Base-by-base conservation (phyloP, 2,329 filamentous ascomycete species). In the Cercospora citrullina region DNA sequence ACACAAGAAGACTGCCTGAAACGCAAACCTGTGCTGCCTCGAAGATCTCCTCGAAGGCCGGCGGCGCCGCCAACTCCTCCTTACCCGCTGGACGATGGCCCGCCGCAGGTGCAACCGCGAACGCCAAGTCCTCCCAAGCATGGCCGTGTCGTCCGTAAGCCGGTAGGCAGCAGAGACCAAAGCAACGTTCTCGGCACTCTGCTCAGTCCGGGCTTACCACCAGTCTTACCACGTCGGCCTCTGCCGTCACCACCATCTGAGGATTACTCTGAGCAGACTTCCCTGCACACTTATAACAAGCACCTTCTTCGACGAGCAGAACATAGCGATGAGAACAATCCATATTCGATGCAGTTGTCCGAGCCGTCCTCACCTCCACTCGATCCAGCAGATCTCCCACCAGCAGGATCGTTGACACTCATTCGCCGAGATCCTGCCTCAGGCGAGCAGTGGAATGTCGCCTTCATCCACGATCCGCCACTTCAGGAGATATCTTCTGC, bases 401-500 rank as follows among this genome's bases (percentile, higher is more conserved):
- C 68, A 18, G 64, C 68, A 21, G 74, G 75, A 42, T 75, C 66
- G 21, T 75, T 85, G 36, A 84, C 82, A 1, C 76, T 86, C n/a
- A 85, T 86, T 60, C 80, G 84, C 30, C 80, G 84, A 30, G 83
- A 85, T 73, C 83, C 83, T 48, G 76, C 79, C 48, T 82, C 83
- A 45, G 79, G 80, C 21, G 80, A 80, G 28, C 84, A 86, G 72
- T 85, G 83, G 83, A 85, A 85, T 68, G 81, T 85, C 23, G 83
- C 81, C 57, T 80, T 77, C 58, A 82, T 86, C 45, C 76, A 79
- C 57, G 82, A 84, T 67, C 81, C 81, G 8, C 79, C 80, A n/a
- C 69, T 81, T 1, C 70, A 78, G 9, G 82, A 83, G 61, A 72
- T 84, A 10, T 82, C 80, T 58, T 84, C 82, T 12, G 82, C 84